phyloP scores from a whole-genome alignment of 108 stramenopile genomes.

The Pseudonitzschia multiseries region DNA sequence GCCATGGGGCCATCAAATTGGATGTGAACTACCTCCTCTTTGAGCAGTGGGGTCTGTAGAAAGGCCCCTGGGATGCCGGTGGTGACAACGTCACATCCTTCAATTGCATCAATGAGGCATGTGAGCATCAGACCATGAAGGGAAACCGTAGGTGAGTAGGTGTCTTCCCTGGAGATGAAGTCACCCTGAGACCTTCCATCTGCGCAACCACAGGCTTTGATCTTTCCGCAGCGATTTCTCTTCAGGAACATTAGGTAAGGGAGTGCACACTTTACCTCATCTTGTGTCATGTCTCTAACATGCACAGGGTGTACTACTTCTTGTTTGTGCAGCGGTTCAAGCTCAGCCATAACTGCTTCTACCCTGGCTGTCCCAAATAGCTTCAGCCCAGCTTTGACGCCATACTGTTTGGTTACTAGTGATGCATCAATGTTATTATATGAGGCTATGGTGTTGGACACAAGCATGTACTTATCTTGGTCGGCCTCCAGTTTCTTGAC shows the following conservation, averaged over 20 bases:
- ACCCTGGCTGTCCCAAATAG: neutral
- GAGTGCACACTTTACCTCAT: neutral
- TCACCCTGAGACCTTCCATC: neutral
- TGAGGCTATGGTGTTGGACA: neutral
- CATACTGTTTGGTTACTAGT: neutral
- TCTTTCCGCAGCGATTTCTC: neutral
- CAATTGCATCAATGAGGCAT: conserved; percentile 35
- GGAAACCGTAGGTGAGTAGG: neutral
- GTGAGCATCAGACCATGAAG: neutral
- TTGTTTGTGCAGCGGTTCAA: neutral
- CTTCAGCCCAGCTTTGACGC: neutral
- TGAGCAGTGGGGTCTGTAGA: conserved; percentile 23
- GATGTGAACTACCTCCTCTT: neutral
- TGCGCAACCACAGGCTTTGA: neutral
- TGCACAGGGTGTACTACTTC: neutral
- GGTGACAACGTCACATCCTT: conserved; percentile 31
- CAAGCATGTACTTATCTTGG: neutral
- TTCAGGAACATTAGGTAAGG: neutral
- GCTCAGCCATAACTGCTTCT: neutral
- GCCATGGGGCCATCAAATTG: neutral
- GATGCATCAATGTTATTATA: neutral
- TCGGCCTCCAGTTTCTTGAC: neutral
- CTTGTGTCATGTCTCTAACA: neutral
- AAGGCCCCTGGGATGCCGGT: conserved; percentile 45
- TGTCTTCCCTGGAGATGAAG: neutral